Base-by-base conservation (phyloP, 495 filamentous ascomycete species). In the Clohesyomyces aquaticus region DNA sequence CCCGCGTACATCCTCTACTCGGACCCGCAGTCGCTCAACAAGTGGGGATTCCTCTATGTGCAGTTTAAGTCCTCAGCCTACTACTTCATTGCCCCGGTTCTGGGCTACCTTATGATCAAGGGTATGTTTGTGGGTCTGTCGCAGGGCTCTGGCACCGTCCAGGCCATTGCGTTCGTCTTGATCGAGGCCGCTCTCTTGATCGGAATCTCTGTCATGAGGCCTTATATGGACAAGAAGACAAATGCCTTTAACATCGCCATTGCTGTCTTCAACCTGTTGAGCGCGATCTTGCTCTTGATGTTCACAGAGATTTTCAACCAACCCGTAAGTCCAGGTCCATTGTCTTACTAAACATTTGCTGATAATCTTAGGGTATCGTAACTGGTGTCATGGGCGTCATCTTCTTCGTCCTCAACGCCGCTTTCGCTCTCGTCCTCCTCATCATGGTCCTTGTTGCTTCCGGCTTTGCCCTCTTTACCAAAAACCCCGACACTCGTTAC, bases 201-300 rank as follows among this genome's bases (percentile, higher is more conserved):
- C 69, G 84, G 73, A 27, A 86, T 91, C 32, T 88, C 85, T 64
- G 85, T 96, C 46, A 78, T 96, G 68, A 87, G 91, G 42, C 94
- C 94, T 6, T 98, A 91, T 87, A 98, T 98, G 94, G 94, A 98
- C 80, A 98, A 96, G 84, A 94, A 92, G 78, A 97, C 93, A 61
- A 98, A 98, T 74, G 85, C 87, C 51, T 96, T 95, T 83, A 98
- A 98, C 79, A 96, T 98, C 66, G 81, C 93, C 56, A 98, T 98
- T 71, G 87, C 84, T 56, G 87, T 83, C 27, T 79, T 96, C 71
- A 98, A 97, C 77, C 96, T 98, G 73, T 72, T 97, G 73, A 96
- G 96, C 74, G 83, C 86, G 48, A 95, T 90, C 23, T 93, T 98
- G 76, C 77, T 98, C 21, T 84, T 98, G 12, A 89, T 97, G 12